Evolutionary conservation across 2,329 filamentous ascomycete species (phyloP).

Genomic region (Talaromyces sp.): DNA sequence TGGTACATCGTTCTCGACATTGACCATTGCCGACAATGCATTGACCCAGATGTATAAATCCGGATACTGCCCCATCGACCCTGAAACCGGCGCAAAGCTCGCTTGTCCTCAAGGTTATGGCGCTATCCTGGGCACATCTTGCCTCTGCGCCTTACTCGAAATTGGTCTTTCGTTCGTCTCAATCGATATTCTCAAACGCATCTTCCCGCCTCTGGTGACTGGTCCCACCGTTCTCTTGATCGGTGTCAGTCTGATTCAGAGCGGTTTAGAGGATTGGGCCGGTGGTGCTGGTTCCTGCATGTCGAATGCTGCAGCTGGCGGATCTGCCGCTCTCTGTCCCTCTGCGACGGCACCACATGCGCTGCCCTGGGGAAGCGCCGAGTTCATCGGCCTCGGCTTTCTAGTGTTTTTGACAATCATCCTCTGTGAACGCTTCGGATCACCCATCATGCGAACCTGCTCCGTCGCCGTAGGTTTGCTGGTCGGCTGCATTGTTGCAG

Average conservation of each 20-base stretch:
- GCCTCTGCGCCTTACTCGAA: slow-evolving; percentile 53
- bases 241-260: slow-evolving; percentile 61
- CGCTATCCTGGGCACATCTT: slow-evolving; percentile 58
- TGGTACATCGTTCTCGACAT: slow-evolving; percentile 65
- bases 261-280: slow-evolving; percentile 67
- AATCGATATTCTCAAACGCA: slow-evolving; percentile 55
- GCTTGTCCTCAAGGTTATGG: slow-evolving; percentile 66
- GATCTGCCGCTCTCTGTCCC: slow-evolving; percentile 58
- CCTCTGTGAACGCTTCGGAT: slow-evolving; percentile 65
- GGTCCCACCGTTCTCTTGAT: slow-evolving; percentile 66
- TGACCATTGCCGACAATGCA: slow-evolving; percentile 62
- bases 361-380: slow-evolving; percentile 60
- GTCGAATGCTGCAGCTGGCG: slow-evolving; percentile 27
- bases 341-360: slow-evolving; percentile 57
- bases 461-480: slow-evolving; percentile 63
- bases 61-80: slow-evolving; percentile 59
- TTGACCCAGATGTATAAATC: slow-evolving; percentile 62
- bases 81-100: slow-evolving; percentile 51
- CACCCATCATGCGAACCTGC: slow-evolving; percentile 67
- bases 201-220: slow-evolving; percentile 68
- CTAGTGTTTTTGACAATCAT: slow-evolving; percentile 66
- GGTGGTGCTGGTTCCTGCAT: slow-evolving; percentile 56
- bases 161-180: slow-evolving; percentile 64
- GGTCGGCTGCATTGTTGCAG: slow-evolving; percentile 65
- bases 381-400: slow-evolving; percentile 66